Base-by-base conservation (phyloP, 257 asterid genomes). In the Gentiana dahurica region DNA sequence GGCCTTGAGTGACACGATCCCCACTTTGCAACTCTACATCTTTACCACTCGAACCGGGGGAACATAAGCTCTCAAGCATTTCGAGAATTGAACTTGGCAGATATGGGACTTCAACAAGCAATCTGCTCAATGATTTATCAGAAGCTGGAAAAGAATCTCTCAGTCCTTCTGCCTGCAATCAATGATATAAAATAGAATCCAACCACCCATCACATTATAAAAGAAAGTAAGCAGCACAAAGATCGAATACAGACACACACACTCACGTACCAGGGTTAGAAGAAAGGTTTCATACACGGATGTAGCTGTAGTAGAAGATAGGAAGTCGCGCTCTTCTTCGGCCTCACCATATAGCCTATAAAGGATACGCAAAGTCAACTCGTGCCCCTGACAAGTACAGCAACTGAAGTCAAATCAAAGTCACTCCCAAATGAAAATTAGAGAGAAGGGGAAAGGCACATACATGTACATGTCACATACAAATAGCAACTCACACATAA, bases 1-100 rank as follows among this genome's bases (percentile, higher is more conserved):
- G 95, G 60, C 98, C 98, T 79, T 92, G 98, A 61, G 93, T 86
- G 55, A 92, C 95, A 62, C 98, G 86, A 73, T 87, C 98, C 24
- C 84, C 93, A 79, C 80, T 82, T 49, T 74, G 86, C 69, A 85
- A 47, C 73, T 79, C 85, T 51, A 80, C 94, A 57, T 75, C 87
- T 66, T 61, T 79, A 61, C 70, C 78, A 63, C 78, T 67, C 58
- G 70, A 58, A 65, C 92, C 88, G 71, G 98, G 97, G 68, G 76
- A 85, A 64, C 98, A 88, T 65, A 88, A 79, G 70, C 70, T 59
- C 78, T 85, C 95, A 60, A 92, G 73, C 86, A 92, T 73, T 70
- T 77, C 81, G 63, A 81, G 75, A 59, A 79, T 58, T 49, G 95
- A 83, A 56, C 81, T 80, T 12, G 98, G 98, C 60, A 91, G 82